phyloP scores from a whole-genome alignment of 208 protist species.

The Trypanosomatidae sp. region DNA sequence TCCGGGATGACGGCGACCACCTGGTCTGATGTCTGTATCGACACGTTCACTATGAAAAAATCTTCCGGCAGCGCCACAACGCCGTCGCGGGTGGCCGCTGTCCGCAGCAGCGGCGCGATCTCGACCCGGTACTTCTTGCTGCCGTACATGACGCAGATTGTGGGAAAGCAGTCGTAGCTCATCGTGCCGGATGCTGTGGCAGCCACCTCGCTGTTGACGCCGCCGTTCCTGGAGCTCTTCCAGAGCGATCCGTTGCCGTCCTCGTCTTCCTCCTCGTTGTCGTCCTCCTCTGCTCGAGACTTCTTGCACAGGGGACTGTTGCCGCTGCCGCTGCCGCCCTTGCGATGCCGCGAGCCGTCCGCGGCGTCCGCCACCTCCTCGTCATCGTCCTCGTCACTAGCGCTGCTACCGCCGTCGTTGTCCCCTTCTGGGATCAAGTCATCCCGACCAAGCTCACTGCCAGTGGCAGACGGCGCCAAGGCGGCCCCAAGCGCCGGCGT shows the following conservation, averaged over 20 bases:
- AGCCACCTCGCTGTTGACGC: background rate
- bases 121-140: constrained; percentile 52
- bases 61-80: constrained; percentile 41
- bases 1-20: constrained; percentile 82
- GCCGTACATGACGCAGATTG: constrained; percentile 37
- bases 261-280: constrained; percentile 23
- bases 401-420: constrained; percentile 23
- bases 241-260: background rate
- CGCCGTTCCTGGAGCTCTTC: background rate
- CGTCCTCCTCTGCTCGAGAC: background rate
- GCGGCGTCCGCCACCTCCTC: constrained; percentile 11
- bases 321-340: background rate
- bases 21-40: constrained; percentile 45
- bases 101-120: constrained; percentile 48
- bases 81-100: constrained; percentile 41
- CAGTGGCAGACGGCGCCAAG: constrained; percentile 17
- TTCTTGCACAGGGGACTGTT: background rate
- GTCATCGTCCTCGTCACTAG: constrained; percentile 24
- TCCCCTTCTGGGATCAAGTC: constrained; percentile 16
- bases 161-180: constrained; percentile 58
- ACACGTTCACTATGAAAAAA: constrained; percentile 76
- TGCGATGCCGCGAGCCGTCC: constrained; percentile 4
- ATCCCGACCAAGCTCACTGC: constrained; percentile 18
- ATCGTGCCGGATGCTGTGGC: background rate
- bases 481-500: constrained; percentile 16